phyloP scores from a whole-genome alignment of 1,284 basidiomycete species.

The Sanguinoderma infundibulare region DNA sequence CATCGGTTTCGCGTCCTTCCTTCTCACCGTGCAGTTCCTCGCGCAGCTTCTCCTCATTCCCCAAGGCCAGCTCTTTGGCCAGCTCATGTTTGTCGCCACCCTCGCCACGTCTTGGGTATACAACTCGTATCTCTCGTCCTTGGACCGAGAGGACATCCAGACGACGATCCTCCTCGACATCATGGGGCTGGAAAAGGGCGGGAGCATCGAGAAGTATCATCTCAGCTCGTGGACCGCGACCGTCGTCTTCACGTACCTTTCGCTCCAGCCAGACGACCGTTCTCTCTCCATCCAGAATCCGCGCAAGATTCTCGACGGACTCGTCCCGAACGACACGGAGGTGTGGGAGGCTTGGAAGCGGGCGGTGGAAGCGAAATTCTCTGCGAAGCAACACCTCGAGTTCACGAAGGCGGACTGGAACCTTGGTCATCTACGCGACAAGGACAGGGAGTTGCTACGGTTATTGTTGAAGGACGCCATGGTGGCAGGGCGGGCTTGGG shows the following conservation, averaged over 20 bases:
- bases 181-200: constrained; percentile 4
- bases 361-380: constrained; percentile 6
- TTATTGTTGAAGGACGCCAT: constrained; percentile 17
- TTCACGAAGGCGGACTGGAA: constrained; percentile 15
- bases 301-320: constrained; percentile 18
- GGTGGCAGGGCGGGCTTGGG: not conserved
- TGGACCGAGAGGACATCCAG: constrained; percentile 24
- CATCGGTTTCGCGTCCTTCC: constrained; percentile 16
- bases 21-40: constrained; percentile 25
- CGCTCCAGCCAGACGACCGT: constrained; percentile 6
- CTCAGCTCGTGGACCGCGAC: constrained; percentile 19
- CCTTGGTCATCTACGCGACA: not conserved
- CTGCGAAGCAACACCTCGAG: not conserved
- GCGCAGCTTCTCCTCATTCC: constrained; percentile 24
- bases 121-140: constrained; percentile 24
- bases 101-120: constrained; percentile 23
- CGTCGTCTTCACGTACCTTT: constrained; percentile 16
- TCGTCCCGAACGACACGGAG: constrained; percentile 24
- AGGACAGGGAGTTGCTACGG: constrained; percentile 11
- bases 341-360: constrained; percentile 25
- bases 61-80: constrained; percentile 22
- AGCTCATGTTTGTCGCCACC: constrained; percentile 24
- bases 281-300: not conserved
- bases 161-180: constrained; percentile 18
- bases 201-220: constrained; percentile 11